Evolutionary conservation across 1,284 basidiomycete species (phyloP).

Genomic region (Cutaneotrichosporon daszewskae): DNA sequence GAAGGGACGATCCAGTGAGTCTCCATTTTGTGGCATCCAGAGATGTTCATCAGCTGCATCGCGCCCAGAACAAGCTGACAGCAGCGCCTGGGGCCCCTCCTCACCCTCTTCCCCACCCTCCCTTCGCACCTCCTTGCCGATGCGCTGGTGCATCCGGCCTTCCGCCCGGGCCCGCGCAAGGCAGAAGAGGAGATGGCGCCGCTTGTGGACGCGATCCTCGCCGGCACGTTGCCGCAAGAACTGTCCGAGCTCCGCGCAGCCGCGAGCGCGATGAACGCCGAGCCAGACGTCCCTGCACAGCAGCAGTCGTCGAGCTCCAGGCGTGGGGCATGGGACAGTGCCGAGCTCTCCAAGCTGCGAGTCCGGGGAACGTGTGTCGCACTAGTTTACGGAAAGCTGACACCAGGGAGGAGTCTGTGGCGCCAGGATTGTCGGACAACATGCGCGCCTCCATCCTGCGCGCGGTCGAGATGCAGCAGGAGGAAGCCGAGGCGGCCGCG

Average conservation of each 20-base stretch:
- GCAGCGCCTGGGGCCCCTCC: constrained; percentile 29
- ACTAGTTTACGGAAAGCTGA: too few species aligned
- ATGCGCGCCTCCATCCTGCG: constrained; percentile 75
- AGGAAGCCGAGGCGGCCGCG: constrained; percentile 61
- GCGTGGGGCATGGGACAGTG: constrained; percentile 50
- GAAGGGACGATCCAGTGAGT: constrained; percentile 16
- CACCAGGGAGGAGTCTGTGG: not conserved
- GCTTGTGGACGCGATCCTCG: constrained; percentile 40
- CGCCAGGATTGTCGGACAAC: constrained; percentile 58
- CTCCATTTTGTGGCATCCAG: not conserved
- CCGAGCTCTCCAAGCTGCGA: constrained; percentile 59
- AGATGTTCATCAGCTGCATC: not conserved
- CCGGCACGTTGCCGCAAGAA: constrained; percentile 33
- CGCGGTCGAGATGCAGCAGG: constrained; percentile 61
- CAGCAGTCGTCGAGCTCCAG: not conserved
- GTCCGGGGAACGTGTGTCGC: constrained; percentile 58
- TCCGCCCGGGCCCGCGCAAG: constrained; percentile 14
- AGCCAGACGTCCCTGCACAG: not conserved
- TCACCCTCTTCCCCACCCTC: constrained; percentile 38
- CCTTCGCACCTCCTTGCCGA: constrained; percentile 32
- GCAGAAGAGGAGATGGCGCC: constrained; percentile 31
- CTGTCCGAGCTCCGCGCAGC: constrained; percentile 30
- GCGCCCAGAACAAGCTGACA: not conserved
- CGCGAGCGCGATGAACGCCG: not conserved
- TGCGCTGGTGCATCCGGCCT: constrained; percentile 41